Base-by-base conservation (phyloP, 257 asterid species). In the Coffea canephora region DNA sequence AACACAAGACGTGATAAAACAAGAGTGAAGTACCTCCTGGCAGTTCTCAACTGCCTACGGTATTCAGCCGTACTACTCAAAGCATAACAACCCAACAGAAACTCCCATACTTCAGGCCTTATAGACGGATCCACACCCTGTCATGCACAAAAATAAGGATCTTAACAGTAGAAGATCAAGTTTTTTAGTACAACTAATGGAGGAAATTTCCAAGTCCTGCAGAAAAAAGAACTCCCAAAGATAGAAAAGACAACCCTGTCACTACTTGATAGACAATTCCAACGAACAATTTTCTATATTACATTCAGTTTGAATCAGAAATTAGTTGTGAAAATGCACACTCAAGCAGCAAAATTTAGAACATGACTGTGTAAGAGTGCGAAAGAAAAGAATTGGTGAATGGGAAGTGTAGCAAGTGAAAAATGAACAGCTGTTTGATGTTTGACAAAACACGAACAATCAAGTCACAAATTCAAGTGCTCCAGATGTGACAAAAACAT, bases 81-180 rank as follows among this genome's bases (percentile, higher is more conserved):
- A 74, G 96, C 85, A 80, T 95, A 95, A 84, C 99, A 91, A 72
- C 98, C 98, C 88, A 95, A 88, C 83, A 95, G 98, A 88, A 95
- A 95, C 88, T 95, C 98, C 99, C 98, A 95, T 73, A 95, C 99
- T 88, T 93, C 96, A 78, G 97, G 88, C 86, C 99, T 89, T 80
- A 95, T 95, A 77, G 98, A 87, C 79, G 98, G 97, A 87, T 95
- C 99, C 70, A 95, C 95, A 73, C 99, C 99, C 99, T 95, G 86
- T 34, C 72, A 85, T 69, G 86, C 82, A 81, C 78, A 83, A 46
- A 81, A 75, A 39, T 71, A 74, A 78, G 48, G 9, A 13, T 66
- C 75, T 85, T 69, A 83, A 77, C 78, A 69, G 61, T 69, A 34
- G 55, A 67, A 69, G 8, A n/a, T 14, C 54, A 74, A 11, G 41